Evolutionary conservation across 176 grass and related monocot species (phyloP).

Genomic region (Lolium rigidum): DNA sequence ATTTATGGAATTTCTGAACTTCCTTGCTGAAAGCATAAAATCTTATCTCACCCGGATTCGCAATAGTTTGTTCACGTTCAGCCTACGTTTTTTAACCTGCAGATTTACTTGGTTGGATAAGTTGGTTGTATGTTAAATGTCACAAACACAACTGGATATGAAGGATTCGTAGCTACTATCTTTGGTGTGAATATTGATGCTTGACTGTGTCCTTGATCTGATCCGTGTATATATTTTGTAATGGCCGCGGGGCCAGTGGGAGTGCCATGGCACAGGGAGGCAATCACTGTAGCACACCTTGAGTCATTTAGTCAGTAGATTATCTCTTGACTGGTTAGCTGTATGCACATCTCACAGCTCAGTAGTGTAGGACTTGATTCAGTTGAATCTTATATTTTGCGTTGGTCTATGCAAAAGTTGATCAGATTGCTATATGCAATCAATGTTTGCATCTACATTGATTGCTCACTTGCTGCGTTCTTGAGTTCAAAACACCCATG

Average conservation of each 20-base stretch:
- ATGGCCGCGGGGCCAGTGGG: not conserved
- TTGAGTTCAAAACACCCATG: not conserved
- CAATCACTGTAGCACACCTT: not conserved
- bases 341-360: not conserved
- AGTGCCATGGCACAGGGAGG: not conserved
- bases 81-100: not conserved
- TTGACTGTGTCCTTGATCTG: conserved; percentile 15
- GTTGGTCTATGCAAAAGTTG: not conserved
- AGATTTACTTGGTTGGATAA: not conserved
- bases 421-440: not conserved
- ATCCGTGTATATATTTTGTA: conserved; percentile 6
- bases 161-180: not conserved
- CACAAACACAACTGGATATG: not conserved
- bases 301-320: not conserved
- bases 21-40: conserved; percentile 15
- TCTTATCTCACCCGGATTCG: not conserved
- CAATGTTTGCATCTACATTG: not conserved
- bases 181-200: conserved; percentile 15
- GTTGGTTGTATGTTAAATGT: not conserved
- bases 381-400: not conserved
- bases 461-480: not conserved
- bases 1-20: conserved; percentile 25
- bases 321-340: not conserved
- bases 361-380: not conserved
- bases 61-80: not conserved